phyloP scores from a whole-genome alignment of 1,284 basidiomycete species.

The Apiotrichum mycotoxinovorans region DNA sequence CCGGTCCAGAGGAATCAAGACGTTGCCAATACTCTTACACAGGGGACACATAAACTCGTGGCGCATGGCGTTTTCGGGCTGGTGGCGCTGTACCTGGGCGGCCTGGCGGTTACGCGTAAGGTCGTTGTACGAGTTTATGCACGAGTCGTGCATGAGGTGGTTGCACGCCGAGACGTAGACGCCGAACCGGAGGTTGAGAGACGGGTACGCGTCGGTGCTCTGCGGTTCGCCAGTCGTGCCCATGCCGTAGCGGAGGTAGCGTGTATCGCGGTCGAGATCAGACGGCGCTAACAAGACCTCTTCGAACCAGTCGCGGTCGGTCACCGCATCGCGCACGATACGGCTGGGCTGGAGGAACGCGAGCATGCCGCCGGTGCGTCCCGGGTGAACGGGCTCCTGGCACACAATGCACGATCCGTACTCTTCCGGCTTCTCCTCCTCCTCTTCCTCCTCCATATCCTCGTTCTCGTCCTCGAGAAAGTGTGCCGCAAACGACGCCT shows the following conservation, averaged over 20 bases:
- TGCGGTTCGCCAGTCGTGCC: constrained; percentile 33
- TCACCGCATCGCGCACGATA: constrained; percentile 73
- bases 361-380: constrained; percentile 79
- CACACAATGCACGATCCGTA: constrained; percentile 96
- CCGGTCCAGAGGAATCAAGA: constrained; percentile 74
- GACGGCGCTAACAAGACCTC: constrained; percentile 65
- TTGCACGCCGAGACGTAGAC: constrained; percentile 86
- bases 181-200: constrained; percentile 72
- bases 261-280: constrained; percentile 62
- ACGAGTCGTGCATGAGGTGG: constrained; percentile 95
- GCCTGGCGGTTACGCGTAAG: constrained; percentile 86
- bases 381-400: constrained; percentile 80
- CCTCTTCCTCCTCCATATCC: constrained; percentile 58
- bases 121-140: constrained; percentile 84
- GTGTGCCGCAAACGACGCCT: constrained; percentile 63
- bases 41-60: constrained; percentile 96
- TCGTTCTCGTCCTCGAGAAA: constrained; percentile 51
- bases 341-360: constrained; percentile 86
- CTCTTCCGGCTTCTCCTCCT: constrained; percentile 57
- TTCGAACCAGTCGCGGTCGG: constrained; percentile 65
- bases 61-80: constrained; percentile 86
- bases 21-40: constrained; percentile 96
- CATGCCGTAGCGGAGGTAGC: constrained; percentile 34
- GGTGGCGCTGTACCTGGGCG: constrained; percentile 84
- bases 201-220: constrained; percentile 60